Conservation (phyloP, 2,329 filamentous ascomycete species). For the Alternaria sp. region DNA sequence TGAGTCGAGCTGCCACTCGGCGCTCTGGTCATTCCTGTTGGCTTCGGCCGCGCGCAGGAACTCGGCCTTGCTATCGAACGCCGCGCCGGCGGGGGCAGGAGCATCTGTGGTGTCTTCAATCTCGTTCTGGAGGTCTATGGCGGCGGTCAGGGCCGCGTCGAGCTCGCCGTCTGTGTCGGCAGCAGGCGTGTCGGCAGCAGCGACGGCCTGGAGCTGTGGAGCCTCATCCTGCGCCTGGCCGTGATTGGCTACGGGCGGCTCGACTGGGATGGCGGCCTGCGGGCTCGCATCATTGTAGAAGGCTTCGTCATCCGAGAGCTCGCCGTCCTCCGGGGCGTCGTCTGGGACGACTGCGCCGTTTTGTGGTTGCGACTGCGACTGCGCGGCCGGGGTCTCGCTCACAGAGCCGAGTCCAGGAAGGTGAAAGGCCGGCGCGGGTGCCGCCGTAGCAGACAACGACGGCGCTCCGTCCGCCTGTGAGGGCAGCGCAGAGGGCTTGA, state of each 20-base stretch:
- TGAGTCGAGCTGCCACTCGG: conserved; percentile 80
- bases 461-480: conserved; percentile 20
- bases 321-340: conserved; percentile 41
- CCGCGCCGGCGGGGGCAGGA: not conserved
- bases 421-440: conserved; percentile 33
- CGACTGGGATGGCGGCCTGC: conserved; percentile 13
- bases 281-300: conserved; percentile 36
- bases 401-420: conserved; percentile 47
- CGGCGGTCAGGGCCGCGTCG: conserved; percentile 22
- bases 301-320: conserved; percentile 41
- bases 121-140: conserved; percentile 18
- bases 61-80: conserved; percentile 44
- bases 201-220: conserved; percentile 28
- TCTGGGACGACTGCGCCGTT: conserved; percentile 22
- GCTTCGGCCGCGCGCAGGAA: conserved; percentile 54
- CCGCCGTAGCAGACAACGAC: conserved; percentile 28
- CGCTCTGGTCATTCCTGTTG: conserved; percentile 60
- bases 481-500: conserved; percentile 32
- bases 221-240: conserved; percentile 26
- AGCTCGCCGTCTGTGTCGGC: conserved; percentile 23
- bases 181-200: conserved; percentile 17
- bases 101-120: conserved; percentile 5
- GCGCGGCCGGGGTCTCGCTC: conserved; percentile 29
- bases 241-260: conserved; percentile 25
- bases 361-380: conserved; percentile 25